A percentile compares a stretch with the other conserved stretches of the same genome.
These are phyloP conservation scores for Fraxinus cuspidata DNA, from an alignment of 257 asterid genomes.

Conservation along the genomic window DNA sequence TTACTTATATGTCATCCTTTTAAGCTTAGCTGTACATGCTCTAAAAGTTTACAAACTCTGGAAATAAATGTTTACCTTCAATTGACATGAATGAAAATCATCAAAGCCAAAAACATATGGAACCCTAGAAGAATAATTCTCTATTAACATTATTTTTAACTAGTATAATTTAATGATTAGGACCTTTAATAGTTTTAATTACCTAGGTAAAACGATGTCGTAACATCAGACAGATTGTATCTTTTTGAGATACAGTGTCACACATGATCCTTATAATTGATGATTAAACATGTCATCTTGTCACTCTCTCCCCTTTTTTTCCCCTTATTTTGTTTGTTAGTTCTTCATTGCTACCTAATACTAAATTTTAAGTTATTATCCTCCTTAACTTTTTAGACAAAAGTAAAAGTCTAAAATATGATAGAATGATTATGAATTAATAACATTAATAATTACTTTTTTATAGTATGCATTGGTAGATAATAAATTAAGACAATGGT, in stretches of 20 bases:
- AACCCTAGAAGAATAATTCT: background rate
- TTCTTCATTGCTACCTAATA: conserved; percentile 14
- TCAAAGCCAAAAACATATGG: background rate
- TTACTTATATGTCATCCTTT: background rate
- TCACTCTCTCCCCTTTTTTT: background rate
- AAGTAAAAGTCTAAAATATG: conserved; percentile 13
- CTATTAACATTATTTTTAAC: background rate
- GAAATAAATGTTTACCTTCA: background rate
- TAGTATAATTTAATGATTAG: conserved; percentile 15
- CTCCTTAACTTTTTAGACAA: conserved; percentile 7
- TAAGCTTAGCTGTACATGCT: background rate
- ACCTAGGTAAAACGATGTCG: conserved; percentile 6
- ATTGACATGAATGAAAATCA: background rate
- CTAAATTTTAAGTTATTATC: conserved; percentile 11
- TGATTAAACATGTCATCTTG: conserved; percentile 19
- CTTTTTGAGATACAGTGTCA: conserved; percentile 16
- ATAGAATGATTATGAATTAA: conserved; percentile 46
- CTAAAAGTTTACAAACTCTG: background rate
- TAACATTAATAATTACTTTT: conserved; percentile 29
- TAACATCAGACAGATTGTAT: conserved; percentile 23
- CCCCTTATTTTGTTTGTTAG: conserved; percentile 18
- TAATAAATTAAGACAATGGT: conserved; percentile 8
- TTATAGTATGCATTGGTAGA: background rate
- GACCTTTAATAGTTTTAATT: conserved; percentile 4
- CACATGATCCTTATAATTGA: background rate